phyloP scores from a whole-genome alignment of 2,329 filamentous ascomycete species.

The Mollisia scopiformis region DNA sequence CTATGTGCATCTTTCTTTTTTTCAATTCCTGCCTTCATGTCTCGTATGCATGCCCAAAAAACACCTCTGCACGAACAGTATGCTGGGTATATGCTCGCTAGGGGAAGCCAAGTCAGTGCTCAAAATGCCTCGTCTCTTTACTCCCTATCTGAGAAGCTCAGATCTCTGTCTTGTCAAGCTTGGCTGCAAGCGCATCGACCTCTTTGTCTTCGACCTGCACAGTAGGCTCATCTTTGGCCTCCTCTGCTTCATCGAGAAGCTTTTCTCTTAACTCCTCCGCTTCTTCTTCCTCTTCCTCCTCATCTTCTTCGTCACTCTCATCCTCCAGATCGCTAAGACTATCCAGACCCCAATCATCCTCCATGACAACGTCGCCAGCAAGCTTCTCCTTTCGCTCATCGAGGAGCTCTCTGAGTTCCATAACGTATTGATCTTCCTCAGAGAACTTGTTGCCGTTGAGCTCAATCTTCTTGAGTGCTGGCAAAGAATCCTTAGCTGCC shows the following conservation, averaged over 20 bases:
- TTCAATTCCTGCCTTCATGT: neutral
- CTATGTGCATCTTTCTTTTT: conserved; percentile 9
- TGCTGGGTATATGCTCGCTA: conserved; percentile 2
- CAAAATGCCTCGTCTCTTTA: neutral
- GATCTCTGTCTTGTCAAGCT: conserved; percentile 65
- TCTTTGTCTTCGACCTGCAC: conserved; percentile 72
- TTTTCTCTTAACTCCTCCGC: conserved; percentile 70
- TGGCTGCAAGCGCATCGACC: conserved; percentile 79
- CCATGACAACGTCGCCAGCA: conserved; percentile 67
- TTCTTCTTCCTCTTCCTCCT: conserved; percentile 61
- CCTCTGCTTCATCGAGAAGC: conserved; percentile 68
- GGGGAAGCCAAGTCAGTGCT: neutral
- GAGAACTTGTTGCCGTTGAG: conserved; percentile 95
- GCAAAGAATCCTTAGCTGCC: conserved; percentile 70
- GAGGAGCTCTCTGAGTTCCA: conserved; percentile 70
- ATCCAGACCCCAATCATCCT: conserved; percentile 85
- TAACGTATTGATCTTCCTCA: conserved; percentile 78
- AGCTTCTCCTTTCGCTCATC: conserved; percentile 77
- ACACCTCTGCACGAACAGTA: neutral
- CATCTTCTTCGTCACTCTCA: conserved; percentile 69
- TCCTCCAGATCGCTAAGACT: conserved; percentile 82
- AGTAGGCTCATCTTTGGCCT: conserved; percentile 75
- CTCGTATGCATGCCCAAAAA: neutral
- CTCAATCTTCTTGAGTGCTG: conserved; percentile 81
- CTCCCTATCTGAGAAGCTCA: neutral